Base-by-base conservation (phyloP, 179 eudicot genomes). In the Nepenthes alata region DNA sequence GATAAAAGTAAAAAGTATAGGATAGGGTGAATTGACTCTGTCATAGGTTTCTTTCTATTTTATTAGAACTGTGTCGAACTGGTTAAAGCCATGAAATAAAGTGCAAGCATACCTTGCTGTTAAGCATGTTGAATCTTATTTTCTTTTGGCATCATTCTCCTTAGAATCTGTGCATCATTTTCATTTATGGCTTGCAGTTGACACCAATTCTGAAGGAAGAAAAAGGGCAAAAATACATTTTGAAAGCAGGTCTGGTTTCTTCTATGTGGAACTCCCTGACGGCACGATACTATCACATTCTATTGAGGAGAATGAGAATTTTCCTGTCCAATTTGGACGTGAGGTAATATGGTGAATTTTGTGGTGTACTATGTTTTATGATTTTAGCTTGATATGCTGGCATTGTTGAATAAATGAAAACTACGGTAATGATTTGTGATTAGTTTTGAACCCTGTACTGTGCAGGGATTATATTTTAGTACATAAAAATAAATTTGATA, bases 241-340 rank as follows among this genome's bases (percentile, higher is more conserved):
- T 58, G 85, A 90, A 55, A 73, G 81, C 61, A 70, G 72, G 57
- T 78, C 67, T 67, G 86, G 95, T 70, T 76, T 87, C 70, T 93
- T 93, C 74, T 93, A 89, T 53, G 98, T 77, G 68, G 94, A 93
- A 72, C 80, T 93, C 59, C 95, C 93, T 62, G 97, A 83, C 58
- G 94, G 86, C 53, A 82, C 77, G 13, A 77, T 87, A 63, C 53
- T 93, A 60, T 82, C 74, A 52, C 97, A 87, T 75, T 47, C 77
- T 63, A 75, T 93, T 13, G 88, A 80, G 60, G 97, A 85, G 71
- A 80, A 83, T 69, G 88, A 87, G 67, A 79, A 79, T 67, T 89
- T 93, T 54, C 91, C 97, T 44, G 80, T 64, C 70, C 98, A 93
- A 68, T 93, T 93, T 70, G 98, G 97, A 35, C 95, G 98, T 53